These are phyloP conservation scores for Phycomyces blakesleeanus DNA, from an alignment of 192 early-diverging fungal genomes.

Conservation along the genomic window DNA sequence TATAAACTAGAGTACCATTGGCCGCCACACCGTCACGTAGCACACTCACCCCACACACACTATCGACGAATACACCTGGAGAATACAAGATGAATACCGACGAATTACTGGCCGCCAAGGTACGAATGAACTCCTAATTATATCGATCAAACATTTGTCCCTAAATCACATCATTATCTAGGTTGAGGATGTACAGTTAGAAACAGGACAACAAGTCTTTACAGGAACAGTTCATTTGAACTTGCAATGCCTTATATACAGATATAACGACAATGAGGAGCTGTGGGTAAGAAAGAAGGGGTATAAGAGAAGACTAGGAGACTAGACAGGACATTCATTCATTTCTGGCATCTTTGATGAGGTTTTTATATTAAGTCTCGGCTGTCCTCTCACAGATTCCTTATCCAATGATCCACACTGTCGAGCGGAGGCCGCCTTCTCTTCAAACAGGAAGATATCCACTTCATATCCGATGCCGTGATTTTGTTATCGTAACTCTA, in stretches of 20 bases:
- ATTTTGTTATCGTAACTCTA: conserved; percentile 77
- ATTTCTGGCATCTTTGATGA: not conserved
- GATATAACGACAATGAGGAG: conserved; percentile 41
- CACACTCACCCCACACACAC: not conserved
- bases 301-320: not conserved
- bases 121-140: not conserved
- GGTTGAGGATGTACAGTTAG: conserved; percentile 42
- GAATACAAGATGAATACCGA: conserved; percentile 1
- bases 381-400: conserved; percentile 50
- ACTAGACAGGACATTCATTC: not conserved
- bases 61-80: too few relatives aligned
- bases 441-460: conserved; percentile 40
- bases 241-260: conserved; percentile 76
- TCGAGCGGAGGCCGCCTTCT: conserved; percentile 62
- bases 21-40: not conserved
- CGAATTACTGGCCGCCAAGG: not conserved
- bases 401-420: conserved; percentile 82
- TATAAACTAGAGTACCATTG: not conserved
- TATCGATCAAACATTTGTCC: not conserved
- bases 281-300: conserved; percentile 54
- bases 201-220: conserved; percentile 34
- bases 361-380: conserved; percentile 12
- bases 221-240: conserved; percentile 67
- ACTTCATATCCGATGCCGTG: conserved; percentile 67
- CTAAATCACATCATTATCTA: conserved; percentile 6